Percentiles rank a stretch among this genome's conserved stretches.
These are phyloP conservation scores for Parvularia atlantis DNA, from an alignment of 78 protist genomes.

Conservation along the genomic window DNA sequence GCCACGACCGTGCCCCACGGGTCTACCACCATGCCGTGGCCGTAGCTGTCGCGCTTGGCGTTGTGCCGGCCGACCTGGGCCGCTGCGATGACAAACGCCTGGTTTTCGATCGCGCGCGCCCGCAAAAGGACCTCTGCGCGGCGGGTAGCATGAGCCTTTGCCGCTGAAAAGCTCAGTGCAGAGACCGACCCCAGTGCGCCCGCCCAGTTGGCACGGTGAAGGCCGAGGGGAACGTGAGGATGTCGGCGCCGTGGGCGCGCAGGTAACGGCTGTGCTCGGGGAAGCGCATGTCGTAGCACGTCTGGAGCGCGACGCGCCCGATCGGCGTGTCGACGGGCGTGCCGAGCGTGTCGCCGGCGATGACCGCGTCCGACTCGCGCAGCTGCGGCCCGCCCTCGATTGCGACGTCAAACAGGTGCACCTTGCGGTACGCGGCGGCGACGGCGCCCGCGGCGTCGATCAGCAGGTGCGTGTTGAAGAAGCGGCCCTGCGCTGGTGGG, in stretches of 20 bases:
- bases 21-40: slow-evolving; percentile 39
- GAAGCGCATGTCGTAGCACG: slow-evolving; percentile 60
- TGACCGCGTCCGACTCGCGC: slow-evolving; percentile 3
- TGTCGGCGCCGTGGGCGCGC: slow-evolving; percentile 5
- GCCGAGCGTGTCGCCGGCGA: slow-evolving; percentile 24
- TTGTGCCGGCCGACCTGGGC: slow-evolving; percentile 51
- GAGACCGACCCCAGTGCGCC: no score
- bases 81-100: slow-evolving; percentile 33
- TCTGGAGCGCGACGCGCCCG: slow-evolving; percentile 19
- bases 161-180: no score
- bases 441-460: slow-evolving; percentile 21
- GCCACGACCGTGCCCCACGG: slow-evolving; percentile 52
- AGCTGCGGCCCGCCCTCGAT: background rate
- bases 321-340: slow-evolving; percentile 15
- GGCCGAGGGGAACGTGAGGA: slow-evolving; percentile 40
- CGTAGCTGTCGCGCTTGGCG: slow-evolving; percentile 24
- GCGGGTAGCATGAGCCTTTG: no score
- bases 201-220: no score
- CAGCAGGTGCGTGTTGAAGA: slow-evolving; percentile 32
- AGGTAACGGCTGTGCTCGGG: slow-evolving; percentile 31
- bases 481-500: background rate
- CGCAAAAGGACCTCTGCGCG: slow-evolving; percentile 50
- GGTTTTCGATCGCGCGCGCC: slow-evolving; percentile 60
- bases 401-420: slow-evolving; percentile 43
- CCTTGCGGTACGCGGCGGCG: slow-evolving; percentile 29